These are phyloP conservation scores for Achaetomiella virescens DNA, from an alignment of 495 filamentous ascomycete genomes.

Conservation along the genomic window DNA sequence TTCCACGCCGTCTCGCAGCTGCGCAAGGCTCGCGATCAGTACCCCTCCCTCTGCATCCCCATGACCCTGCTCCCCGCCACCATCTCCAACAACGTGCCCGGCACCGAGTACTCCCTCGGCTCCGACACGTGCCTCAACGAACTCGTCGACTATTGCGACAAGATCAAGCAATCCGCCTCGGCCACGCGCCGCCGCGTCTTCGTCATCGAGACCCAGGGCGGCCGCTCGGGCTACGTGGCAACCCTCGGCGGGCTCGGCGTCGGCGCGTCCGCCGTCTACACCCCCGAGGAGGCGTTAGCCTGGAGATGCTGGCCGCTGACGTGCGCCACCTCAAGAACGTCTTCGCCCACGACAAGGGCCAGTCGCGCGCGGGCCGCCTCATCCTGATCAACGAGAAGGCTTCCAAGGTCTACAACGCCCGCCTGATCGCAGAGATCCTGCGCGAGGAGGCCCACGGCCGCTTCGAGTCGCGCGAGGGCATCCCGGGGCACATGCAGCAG, in stretches of 20 bases:
- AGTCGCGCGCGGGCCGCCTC: constrained; percentile 85
- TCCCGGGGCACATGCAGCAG: constrained; percentile 96
- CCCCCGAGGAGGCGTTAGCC: constrained; percentile 89
- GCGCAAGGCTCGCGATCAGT: constrained; percentile 68
- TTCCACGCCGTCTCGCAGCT: constrained; percentile 88
- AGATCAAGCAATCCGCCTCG: constrained; percentile 92
- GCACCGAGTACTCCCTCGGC: constrained; percentile 93
- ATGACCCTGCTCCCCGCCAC: constrained; percentile 93
- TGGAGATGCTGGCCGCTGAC: constrained; percentile 87
- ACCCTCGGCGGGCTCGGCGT: constrained; percentile 84
- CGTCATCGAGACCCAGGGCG: constrained; percentile 96
- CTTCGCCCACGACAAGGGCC: constrained; percentile 81
- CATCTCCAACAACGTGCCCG: constrained; percentile 96
- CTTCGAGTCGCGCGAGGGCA: constrained; percentile 88
- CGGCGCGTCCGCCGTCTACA: constrained; percentile 93
- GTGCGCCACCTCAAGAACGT: constrained; percentile 83
- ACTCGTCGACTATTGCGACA: constrained; percentile 93
- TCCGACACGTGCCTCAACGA: constrained; percentile 97
- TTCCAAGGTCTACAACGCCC: constrained; percentile 81
- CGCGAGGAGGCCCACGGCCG: constrained; percentile 84
- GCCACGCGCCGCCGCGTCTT: constrained; percentile 89
- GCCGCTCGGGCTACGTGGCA: constrained; percentile 88
- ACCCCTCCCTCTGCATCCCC: constrained; percentile 83
- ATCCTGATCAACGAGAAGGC: constrained; percentile 93
- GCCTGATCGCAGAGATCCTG: constrained; percentile 92